Evolutionary conservation across 495 filamentous ascomycete species (phyloP), one percentile per base, ranked within the genome.

Genomic region (Talaromyces liani): DNA sequence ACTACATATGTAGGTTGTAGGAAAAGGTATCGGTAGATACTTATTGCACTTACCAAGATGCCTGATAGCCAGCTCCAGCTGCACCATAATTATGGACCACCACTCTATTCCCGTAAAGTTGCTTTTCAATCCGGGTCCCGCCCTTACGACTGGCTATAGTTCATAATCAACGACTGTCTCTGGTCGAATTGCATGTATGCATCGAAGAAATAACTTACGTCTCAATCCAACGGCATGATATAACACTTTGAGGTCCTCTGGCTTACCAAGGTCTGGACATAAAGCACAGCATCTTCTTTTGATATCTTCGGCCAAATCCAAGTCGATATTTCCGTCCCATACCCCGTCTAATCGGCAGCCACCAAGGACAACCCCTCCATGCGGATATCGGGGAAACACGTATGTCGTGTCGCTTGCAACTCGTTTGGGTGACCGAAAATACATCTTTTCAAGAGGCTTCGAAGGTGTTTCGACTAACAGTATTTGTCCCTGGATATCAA

Each of bases 71-170:
- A 56, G 49, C 55, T 24, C 72, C 72, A 36, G 69, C 72, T 1
- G 66, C 72, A 2, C 73, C 73, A 65, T 76, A 76, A 59, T 72
- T 72, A 69, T 76, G 73, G 8, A 76, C 62, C 8, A 73, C 65
- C 18, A 68, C 64, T 29, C 70, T 67, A 18, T 64, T 59, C 31
- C 66, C 39, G 16, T 64, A 25, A 24, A 60, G n/a, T 22, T 71
- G 67, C 47, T 65, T 68, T 39, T 76, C 73, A 9, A 76, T 67
- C 55, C 71, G 71, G 49, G 73, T 58, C 7, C 73, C 73, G 1
- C 67, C 67, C n/a, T 67, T 65, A 49, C 71, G 66, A 16, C 65
- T 65, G 64, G 63, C 66, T 65, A n/a, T 57, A 24, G 10, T 36
- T 9, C 33, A 36, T 10, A 36, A 12, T 36, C 10, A 36, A 6